These are phyloP conservation scores for Arthromyces matolae DNA, from an alignment of 768 basidiomycete genomes.

Conservation along the genomic window DNA sequence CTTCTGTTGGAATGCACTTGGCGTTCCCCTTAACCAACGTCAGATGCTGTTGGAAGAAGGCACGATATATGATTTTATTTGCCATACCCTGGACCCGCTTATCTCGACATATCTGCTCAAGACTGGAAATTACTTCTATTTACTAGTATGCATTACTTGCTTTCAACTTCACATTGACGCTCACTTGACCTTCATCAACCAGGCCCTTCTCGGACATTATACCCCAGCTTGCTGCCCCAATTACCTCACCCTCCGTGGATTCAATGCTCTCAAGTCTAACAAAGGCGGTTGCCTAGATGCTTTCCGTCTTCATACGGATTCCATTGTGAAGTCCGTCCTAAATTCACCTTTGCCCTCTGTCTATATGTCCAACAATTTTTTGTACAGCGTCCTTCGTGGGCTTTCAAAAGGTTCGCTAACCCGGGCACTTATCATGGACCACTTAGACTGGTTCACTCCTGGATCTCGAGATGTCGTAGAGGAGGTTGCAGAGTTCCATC, in stretches of 20 bases:
- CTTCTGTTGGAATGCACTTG: conserved; percentile 77
- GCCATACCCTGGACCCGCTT: conserved; percentile 50
- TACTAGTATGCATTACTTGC: conserved; percentile 34
- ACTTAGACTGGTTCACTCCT: conserved; percentile 57
- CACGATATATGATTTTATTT: conserved; percentile 44
- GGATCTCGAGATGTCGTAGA: conserved; percentile 43
- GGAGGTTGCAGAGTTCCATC: conserved; percentile 52
- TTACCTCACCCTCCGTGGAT: conserved; percentile 62
- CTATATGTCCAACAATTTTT: neutral
- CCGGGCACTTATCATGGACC: conserved; percentile 69
- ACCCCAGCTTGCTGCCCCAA: conserved; percentile 56
- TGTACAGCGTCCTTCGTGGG: conserved; percentile 29
- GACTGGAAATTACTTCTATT: conserved; percentile 66
- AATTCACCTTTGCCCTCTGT: neutral
- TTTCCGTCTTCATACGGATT: conserved; percentile 71
- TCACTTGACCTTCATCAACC: neutral
- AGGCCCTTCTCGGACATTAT: conserved; percentile 51
- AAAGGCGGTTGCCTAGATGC: conserved; percentile 42
- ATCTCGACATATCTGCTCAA: conserved; percentile 47
- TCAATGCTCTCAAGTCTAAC: conserved; percentile 49
- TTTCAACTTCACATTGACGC: neutral
- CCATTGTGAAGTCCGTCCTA: conserved; percentile 54
- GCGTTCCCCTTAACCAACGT: conserved; percentile 70
- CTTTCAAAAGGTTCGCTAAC: conserved; percentile 43
- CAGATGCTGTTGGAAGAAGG: conserved; percentile 55